Percentiles rank a stretch among this genome's conserved stretches.
phyloP scores from a whole-genome alignment of 306 rosid genomes.

The peach (Prunus persica) region Prunus_persica_NCBIv2 NC_034014.1:725501-726000 shows the following conservation, averaged over 20 bases:
- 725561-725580: background rate
- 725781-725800: background rate
- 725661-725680: background rate
- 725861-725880: background rate
- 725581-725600: background rate
- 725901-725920: too few species aligned
- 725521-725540: background rate
- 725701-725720: background rate
- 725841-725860: background rate
- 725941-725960: too few species aligned
- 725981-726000: background rate
- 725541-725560: background rate
- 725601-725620: background rate
- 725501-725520: background rate
- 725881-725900: background rate
- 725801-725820: background rate
- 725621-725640: background rate
- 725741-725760: background rate
- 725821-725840: background rate
- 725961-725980: background rate
- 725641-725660: background rate
- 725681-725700: background rate
- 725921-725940: too few species aligned
- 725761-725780: background rate
- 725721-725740: background rate